phyloP scores from a whole-genome alignment of 106 monocot species.

The Dendrobium huoshanense region DNA sequence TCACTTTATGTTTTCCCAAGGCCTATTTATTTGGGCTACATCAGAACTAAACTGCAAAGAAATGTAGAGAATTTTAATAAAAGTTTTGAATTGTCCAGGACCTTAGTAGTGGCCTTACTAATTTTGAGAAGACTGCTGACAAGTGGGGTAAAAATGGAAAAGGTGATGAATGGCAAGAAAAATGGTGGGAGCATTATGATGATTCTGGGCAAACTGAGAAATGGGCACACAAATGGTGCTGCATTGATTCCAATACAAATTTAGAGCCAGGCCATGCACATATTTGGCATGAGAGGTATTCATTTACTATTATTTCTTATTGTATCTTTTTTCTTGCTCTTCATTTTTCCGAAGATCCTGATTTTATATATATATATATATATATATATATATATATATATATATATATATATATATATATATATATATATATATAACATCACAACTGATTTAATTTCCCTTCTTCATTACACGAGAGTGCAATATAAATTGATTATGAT shows the following conservation, averaged over 20 bases:
- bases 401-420: too few relatives aligned
- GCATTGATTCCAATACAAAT: constrained; percentile 57
- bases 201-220: constrained; percentile 71
- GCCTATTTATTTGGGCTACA: too few relatives aligned
- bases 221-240: constrained; percentile 96
- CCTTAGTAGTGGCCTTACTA: constrained; percentile 39
- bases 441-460: too few relatives aligned
- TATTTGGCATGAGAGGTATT: constrained; percentile 88
- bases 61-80: not conserved
- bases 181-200: constrained; percentile 87
- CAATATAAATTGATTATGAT: too few relatives aligned
- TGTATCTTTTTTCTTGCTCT: not conserved
- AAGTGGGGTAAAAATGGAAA: constrained; percentile 80
- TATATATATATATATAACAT: too few relatives aligned
- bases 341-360: too few relatives aligned
- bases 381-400: too few relatives aligned
- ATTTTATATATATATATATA: too few relatives aligned
- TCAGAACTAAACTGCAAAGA: not conserved
- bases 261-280: constrained; percentile 91
- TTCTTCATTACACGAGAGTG: too few relatives aligned
- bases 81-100: constrained; percentile 39
- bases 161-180: constrained; percentile 84
- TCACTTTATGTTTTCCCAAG: too few relatives aligned
- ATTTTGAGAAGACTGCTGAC: constrained; percentile 86
- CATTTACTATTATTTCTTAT: not conserved